phyloP scores from a whole-genome alignment of 805 yeast species.

The Cyberlindnera suaveolens region DNA sequence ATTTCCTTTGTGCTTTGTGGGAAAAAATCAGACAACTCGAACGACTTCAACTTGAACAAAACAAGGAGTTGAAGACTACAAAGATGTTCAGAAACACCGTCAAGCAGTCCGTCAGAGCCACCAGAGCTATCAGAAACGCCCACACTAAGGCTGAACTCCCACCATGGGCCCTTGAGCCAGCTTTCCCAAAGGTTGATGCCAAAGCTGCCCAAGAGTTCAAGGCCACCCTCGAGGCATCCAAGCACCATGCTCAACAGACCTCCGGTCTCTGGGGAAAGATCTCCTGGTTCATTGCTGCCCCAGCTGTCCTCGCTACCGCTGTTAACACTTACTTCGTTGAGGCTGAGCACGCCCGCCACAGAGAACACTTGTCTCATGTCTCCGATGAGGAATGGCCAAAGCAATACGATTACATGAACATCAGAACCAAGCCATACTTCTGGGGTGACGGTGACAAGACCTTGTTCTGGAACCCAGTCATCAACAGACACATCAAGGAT shows the following conservation, averaged over 20 bases:
- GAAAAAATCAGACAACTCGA: conserved; percentile 4
- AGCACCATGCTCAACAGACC: conserved; percentile 75
- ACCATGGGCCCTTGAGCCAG: conserved; percentile 39
- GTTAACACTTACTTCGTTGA: conserved; percentile 79
- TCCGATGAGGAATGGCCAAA: conserved; percentile 90
- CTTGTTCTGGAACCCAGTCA: conserved; percentile 89
- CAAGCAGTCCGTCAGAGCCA: conserved; percentile 16
- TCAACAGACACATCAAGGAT: conserved; percentile 72
- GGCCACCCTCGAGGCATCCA: conserved; percentile 54
- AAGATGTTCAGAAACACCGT: conserved; percentile 38
- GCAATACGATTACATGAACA: conserved; percentile 86
- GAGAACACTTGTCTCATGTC: conserved; percentile 61
- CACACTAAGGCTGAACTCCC: conserved; percentile 27
- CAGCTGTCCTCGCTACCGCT: conserved; percentile 71
- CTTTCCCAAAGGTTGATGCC: conserved; percentile 35
- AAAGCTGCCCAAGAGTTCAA: conserved; percentile 61
- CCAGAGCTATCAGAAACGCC: conserved; percentile 20
- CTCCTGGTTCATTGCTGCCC: conserved; percentile 73
- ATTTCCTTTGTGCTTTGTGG: neutral
- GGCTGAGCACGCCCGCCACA: conserved; percentile 85
- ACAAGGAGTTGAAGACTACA: conserved; percentile 3
- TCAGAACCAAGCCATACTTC: conserved; percentile 83
- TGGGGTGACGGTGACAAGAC: conserved; percentile 99
- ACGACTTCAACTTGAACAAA: conserved; percentile 4
- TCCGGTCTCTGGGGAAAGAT: conserved; percentile 81